phyloP scores from a whole-genome alignment of 805 yeast species.

The Debaryomyces castellii region DNA sequence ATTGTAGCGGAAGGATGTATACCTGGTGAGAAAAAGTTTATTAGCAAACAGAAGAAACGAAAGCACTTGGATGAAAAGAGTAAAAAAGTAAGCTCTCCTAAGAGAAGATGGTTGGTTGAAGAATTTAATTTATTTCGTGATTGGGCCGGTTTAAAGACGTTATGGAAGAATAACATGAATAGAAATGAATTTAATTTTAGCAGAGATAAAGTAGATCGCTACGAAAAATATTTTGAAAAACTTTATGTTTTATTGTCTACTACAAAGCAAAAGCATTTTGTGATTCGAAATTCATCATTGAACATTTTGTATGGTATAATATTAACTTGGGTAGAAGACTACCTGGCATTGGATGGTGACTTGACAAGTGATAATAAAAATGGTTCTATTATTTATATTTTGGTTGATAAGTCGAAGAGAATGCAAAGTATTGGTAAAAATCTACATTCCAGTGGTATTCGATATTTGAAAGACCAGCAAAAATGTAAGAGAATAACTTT shows the following conservation, averaged over 20 bases:
- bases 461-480: slow-evolving; percentile 46
- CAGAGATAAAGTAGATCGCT: slow-evolving; percentile 17
- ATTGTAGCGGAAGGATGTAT: slow-evolving; percentile 51
- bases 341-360: slow-evolving; percentile 11
- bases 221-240: slow-evolving; percentile 27
- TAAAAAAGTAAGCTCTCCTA: slow-evolving; percentile 22
- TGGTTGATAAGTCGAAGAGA: slow-evolving; percentile 55
- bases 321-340: slow-evolving; percentile 50
- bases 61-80: slow-evolving; percentile 15
- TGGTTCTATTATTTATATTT: slow-evolving; percentile 47
- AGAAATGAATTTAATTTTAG: slow-evolving; percentile 10
- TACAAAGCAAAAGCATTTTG: slow-evolving; percentile 47
- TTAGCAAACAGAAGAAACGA: slow-evolving; percentile 21
- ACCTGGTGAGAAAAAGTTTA: slow-evolving; percentile 51
- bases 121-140: slow-evolving; percentile 51
- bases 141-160: slow-evolving; percentile 44
- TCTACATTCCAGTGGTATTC: slow-evolving; percentile 51
- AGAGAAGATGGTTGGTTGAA: slow-evolving; percentile 57
- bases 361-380: slow-evolving; percentile 9
- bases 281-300: slow-evolving; percentile 55
- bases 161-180: slow-evolving; percentile 40
- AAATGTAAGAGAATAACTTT: slow-evolving; percentile 38
- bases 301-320: slow-evolving; percentile 55
- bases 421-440: slow-evolving; percentile 56
- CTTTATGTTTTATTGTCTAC: slow-evolving; percentile 30